Evolutionary conservation across 2,329 filamentous ascomycete species (phyloP), one percentile per base, ranked within the genome.

Genomic region (Davidsoniella neocaledoniae): DNA sequence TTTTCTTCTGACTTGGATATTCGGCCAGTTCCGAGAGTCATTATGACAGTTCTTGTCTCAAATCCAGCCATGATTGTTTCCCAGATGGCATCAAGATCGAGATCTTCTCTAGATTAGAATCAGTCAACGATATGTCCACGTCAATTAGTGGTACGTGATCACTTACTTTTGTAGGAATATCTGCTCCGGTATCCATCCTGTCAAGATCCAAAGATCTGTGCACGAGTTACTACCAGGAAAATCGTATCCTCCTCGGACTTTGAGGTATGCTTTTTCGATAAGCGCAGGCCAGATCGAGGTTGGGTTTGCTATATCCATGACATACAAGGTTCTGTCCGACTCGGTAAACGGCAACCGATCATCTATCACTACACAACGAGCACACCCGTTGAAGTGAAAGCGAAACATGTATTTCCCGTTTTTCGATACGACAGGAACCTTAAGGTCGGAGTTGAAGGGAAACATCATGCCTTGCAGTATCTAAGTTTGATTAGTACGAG

Each of bases 161-260:
- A 55, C 62, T 56, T 64, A 77, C 76, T 73, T 80, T 59, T 94
- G 87, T 1, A 96, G 69, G 58, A 94, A 94, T 1, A 96, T 69
- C 62, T 98, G 91, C 64, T 98, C 88, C 0, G 91, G 91, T 46
- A 98, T 87, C 91, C 91, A 98, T 26, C 91, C 90, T 0, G 84
- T 94, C 49, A 98, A 66, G 1, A 93, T 82, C 77, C 86, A 94
- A 3, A 98, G 67, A 63, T 98, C 91, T 2, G 90, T 96, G 9
- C 86, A 88, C 1, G 90, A 96, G 62, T 96, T 96, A 59, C 91
- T 96, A 6, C 91, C 91, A 0, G 91, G 90, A 56, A 98, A 98
- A 60, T 98, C 88, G 62, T 98, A 98, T 33, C 91, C 91, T 25
- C 91, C 91, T 50, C 90, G 77, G 9, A 96, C 78, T 67, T 96